Base-by-base conservation (phyloP, 2,329 filamentous ascomycete species). In the Neonectria ditissima region DNA sequence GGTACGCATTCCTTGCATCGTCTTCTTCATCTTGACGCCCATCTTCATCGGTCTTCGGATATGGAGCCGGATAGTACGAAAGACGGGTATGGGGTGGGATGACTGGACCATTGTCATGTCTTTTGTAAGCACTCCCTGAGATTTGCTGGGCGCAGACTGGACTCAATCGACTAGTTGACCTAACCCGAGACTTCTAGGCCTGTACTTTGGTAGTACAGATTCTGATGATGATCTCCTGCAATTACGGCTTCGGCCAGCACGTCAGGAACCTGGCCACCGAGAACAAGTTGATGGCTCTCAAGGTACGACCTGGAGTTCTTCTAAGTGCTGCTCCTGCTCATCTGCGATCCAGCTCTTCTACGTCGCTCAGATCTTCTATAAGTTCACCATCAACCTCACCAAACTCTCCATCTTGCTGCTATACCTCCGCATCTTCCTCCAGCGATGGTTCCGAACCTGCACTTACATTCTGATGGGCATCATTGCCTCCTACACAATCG, bases 381-480 rank as follows among this genome's bases (percentile, higher is more conserved):
- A 87, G 67, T 73, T 84, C 65, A 82, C 82, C 44, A 82, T 87
- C 62, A 85, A 84, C 69, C 74, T 85, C 32, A 85, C 83, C 2
- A 87, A 87, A 67, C 74, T 80, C 2, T 86, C 84, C 3, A 84
- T 86, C 55, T 72, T 86, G 7, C 74, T 85, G 3, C 79, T 87
- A 18, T 88, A 87, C 67, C 82, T 85, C 22, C 82, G 84, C 26
- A 84, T 87, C 50, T 87, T 87, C 62, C 76, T 82, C 22, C 78
- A 82, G 50, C 76, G 64, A 48, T 81, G 77, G 73, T 86, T 87
- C 67, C 78, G 80, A 9, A 75, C 78, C 3, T 73, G 79, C 37
- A 84, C 80, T 62, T 79, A 79, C 60, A 59, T 75, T 16, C 72
- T 85, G 39, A 72, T 84, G 22, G 69, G 68, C 50, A 73, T 85